phyloP scores from a whole-genome alignment of 495 filamentous ascomycete species.

The Hypomontagnella monticulosa region DNA sequence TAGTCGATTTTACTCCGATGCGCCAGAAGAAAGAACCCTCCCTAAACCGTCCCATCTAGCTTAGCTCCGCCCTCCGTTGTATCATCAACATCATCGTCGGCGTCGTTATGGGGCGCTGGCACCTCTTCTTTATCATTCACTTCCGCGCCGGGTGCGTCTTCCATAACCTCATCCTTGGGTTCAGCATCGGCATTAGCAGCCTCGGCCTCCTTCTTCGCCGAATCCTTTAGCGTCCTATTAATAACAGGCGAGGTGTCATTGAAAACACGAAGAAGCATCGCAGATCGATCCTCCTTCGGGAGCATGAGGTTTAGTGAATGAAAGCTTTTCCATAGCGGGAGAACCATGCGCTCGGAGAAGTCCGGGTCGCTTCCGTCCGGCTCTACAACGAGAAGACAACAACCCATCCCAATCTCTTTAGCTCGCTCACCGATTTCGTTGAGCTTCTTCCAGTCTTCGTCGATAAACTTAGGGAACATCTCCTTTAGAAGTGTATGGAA shows the following conservation, averaged over 20 bases:
- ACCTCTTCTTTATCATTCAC: conserved; percentile 14
- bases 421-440: conserved; percentile 90
- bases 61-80: neutral
- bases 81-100: neutral
- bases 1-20: too few species aligned
- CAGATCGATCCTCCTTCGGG: conserved; percentile 92
- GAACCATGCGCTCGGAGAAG: conserved; percentile 81
- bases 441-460: conserved; percentile 74
- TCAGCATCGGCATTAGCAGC: conserved; percentile 36
- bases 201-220: conserved; percentile 45
- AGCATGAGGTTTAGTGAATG: conserved; percentile 93
- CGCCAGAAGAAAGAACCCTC: neutral
- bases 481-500: conserved; percentile 83
- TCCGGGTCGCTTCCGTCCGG: conserved; percentile 73
- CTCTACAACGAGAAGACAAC: conserved; percentile 87
- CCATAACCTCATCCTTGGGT: conserved; percentile 31
- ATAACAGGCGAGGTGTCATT: conserved; percentile 82
- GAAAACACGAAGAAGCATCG: conserved; percentile 90
- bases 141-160: conserved; percentile 26
- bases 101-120: conserved; percentile 10
- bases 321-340: conserved; percentile 91
- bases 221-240: conserved; percentile 62
- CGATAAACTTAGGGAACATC: conserved; percentile 88
- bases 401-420: conserved; percentile 82
- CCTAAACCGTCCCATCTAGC: neutral